Base-by-base conservation (phyloP, 441 rosid genomes). In the Macaranga tanarius region DNA sequence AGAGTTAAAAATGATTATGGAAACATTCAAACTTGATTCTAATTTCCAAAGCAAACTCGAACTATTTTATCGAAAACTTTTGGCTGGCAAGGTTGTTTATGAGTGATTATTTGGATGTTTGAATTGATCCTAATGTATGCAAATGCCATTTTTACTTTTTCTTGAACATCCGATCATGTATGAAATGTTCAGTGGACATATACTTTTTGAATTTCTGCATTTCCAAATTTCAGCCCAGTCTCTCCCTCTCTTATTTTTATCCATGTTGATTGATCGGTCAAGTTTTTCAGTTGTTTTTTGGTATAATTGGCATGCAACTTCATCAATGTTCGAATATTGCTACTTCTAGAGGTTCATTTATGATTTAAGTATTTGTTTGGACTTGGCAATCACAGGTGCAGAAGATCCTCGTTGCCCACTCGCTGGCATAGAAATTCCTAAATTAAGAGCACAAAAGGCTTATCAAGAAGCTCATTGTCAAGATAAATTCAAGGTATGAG, bases 371-470 rank as follows among this genome's bases (percentile, higher is more conserved):
- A 42, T 69, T 40, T 40, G 19, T 56, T 55, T 52, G 17, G 31
- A 10, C 67, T 79, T 79, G 61, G 51, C 60, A 79, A 75, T 59
- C 75, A 7, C 66, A 91, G 98, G 97, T 19, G 90, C 83, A 17
- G 82, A 87, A 44, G 98, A 95, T 82, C 96, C 89, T 66, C 95
- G 95, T 16, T 90, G 93, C 84, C 98, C 99, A 10, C 72, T 87
- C 42, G 92, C 70, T 1, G 98, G 96, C 75, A 63, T 95, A 73
- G 81, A 81, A 73, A 67, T 63, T 73, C 90, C 95, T 45, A 73
- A 73, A 71, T 73, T 75, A 73, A 84, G 76, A 73, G 84, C 90
- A 54, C 26, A 48, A 17, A 67, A 82, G 79, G 91, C 85, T n/a
- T 91, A 90, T 59, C 82, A 61, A 23, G 77, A 83, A 26, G 84